Evolutionary conservation across 1,139 yeast species (phyloP).

Genomic region (Nadsonia commutata): DNA sequence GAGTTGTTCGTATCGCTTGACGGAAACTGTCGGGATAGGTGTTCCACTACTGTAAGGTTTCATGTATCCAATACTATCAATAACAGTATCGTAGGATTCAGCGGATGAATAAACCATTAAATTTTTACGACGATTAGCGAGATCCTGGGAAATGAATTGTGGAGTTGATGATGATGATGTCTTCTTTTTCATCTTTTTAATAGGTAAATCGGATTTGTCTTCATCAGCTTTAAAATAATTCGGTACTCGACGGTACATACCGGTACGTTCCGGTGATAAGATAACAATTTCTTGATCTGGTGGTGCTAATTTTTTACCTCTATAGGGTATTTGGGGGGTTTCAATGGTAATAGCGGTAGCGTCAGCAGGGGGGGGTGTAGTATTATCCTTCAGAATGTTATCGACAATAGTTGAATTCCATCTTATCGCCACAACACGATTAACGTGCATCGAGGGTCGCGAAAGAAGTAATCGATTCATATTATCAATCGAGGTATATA

Average conservation of each 20-base stretch:
- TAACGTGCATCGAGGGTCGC: too few relatives aligned
- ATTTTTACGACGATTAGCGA: not conserved
- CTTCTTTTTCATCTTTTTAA: not conserved
- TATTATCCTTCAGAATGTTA: too few relatives aligned
- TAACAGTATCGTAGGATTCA: conserved; percentile 12
- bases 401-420: too few relatives aligned
- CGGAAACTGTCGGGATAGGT: conserved; percentile 14
- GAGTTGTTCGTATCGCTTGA: conserved; percentile 21
- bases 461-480: too few relatives aligned
- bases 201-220: not conserved
- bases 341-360: too few relatives aligned
- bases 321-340: not conserved
- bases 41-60: conserved; percentile 16
- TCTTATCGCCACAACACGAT: too few relatives aligned
- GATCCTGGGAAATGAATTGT: not conserved
- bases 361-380: too few relatives aligned
- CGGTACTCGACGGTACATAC: not conserved
- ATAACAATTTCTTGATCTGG: not conserved
- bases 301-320: not conserved
- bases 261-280: not conserved
- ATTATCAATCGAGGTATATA: too few relatives aligned
- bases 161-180: not conserved
- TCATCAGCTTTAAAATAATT: not conserved
- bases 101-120: not conserved
- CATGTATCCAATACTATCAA: conserved; percentile 21